Percentiles rank a stretch among this genome's conserved stretches.
Evolutionary conservation across 2,329 filamentous ascomycete genomes (phyloP).

Genomic region (Periconia sp.): DNA sequence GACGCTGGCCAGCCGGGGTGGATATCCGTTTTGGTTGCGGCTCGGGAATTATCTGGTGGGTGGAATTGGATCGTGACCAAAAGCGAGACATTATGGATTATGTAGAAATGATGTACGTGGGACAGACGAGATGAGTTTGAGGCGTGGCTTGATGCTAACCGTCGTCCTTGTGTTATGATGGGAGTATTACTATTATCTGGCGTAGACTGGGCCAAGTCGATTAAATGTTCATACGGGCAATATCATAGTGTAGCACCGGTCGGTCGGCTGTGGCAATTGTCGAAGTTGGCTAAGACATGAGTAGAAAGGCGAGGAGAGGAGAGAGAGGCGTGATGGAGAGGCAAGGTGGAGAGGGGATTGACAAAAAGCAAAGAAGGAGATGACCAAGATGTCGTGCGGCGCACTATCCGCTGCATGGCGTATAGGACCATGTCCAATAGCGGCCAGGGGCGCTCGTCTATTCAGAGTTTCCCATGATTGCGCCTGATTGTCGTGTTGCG

Average conservation of each 20-base stretch:
- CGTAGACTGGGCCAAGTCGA: background rate
- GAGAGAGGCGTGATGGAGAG: background rate
- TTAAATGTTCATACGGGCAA: background rate
- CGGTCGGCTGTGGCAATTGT: background rate
- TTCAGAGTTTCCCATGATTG: background rate
- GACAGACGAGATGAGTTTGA: background rate
- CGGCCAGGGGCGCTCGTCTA: background rate
- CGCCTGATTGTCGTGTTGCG: background rate
- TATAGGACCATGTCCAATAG: conserved; percentile 12
- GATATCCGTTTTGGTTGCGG: conserved; percentile 45
- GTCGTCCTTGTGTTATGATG: background rate
- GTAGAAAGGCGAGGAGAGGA: background rate
- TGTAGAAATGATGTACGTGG: too few species aligned
- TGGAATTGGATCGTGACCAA: conserved; percentile 22
- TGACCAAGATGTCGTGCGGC: background rate
- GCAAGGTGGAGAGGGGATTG: background rate
- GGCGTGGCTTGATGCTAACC: background rate
- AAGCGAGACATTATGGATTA: conserved; percentile 23
- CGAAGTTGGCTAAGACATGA: background rate
- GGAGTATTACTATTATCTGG: background rate
- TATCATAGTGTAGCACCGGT: background rate
- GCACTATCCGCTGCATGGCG: conserved; percentile 8
- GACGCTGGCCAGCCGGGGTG: conserved; percentile 45
- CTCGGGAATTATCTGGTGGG: conserved; percentile 28
- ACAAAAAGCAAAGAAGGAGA: background rate